Percentiles rank a stretch among this genome's conserved stretches.
Conservation (phyloP, 2,329 filamentous ascomycete genomes). For the Diaporthe sp. region DNA sequence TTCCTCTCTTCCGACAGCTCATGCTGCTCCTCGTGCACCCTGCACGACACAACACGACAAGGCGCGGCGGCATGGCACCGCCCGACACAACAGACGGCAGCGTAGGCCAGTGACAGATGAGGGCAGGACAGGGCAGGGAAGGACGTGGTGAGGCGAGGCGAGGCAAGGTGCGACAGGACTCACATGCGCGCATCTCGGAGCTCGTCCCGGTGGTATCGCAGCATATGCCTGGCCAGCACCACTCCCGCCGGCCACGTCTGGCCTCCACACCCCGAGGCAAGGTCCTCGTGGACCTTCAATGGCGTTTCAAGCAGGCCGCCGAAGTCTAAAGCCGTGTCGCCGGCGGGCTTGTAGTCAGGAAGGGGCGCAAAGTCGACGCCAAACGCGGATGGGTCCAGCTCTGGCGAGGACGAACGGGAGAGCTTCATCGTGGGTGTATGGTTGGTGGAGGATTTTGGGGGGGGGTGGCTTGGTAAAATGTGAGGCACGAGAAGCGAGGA, state of each 20-base stretch:
- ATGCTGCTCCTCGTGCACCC: background rate
- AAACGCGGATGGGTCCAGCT: slow-evolving; percentile 65
- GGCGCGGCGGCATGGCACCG: background rate
- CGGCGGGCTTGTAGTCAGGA: slow-evolving; percentile 69
- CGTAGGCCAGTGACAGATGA: background rate
- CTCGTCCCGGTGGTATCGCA: slow-evolving; percentile 77
- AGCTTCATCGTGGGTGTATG: background rate
- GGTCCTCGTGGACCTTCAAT: slow-evolving; percentile 86
- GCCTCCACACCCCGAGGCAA: slow-evolving; percentile 90
- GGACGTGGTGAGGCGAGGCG: background rate
- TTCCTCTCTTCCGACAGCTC: background rate
- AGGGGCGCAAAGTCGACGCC: slow-evolving; percentile 72
- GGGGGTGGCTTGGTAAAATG: background rate
- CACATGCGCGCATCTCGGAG: slow-evolving; percentile 80
- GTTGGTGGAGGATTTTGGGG: background rate
- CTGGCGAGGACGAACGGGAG: slow-evolving; percentile 41
- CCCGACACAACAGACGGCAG: background rate
- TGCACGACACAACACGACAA: slow-evolving; percentile 19
- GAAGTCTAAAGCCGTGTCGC: slow-evolving; percentile 72
- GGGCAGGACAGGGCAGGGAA: background rate
- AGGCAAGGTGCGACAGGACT: slow-evolving; percentile 51
- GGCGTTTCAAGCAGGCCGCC: slow-evolving; percentile 79
- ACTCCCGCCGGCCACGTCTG: slow-evolving; percentile 96
- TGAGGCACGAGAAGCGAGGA: background rate
- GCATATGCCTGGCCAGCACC: slow-evolving; percentile 87